These are phyloP conservation scores for Phialocephala sp. DNA, from an alignment of 2,329 filamentous ascomycete genomes.

Conservation along the genomic window DNA sequence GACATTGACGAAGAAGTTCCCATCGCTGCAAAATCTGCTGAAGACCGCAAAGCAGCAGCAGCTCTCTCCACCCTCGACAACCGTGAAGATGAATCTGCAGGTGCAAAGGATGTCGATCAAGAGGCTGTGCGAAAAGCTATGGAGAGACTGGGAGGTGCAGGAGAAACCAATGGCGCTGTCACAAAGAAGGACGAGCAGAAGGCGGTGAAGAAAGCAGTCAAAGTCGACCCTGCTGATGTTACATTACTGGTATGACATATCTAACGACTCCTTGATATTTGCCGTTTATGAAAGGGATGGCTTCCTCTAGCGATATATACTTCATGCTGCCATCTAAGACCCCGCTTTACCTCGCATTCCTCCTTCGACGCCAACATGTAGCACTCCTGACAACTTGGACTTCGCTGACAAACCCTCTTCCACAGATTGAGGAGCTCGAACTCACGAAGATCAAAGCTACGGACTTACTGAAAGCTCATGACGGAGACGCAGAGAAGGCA, in stretches of 20 bases:
- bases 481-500: constrained; percentile 72
- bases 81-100: constrained; percentile 52
- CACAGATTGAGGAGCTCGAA: constrained; percentile 72
- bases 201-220: constrained; percentile 64
- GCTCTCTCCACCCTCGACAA: constrained; percentile 74
- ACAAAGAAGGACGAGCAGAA: constrained; percentile 55
- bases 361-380: not conserved
- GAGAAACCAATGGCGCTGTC: constrained; percentile 37
- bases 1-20: constrained; percentile 63
- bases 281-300: not conserved
- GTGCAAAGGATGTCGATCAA: constrained; percentile 60
- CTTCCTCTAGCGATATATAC: not conserved
- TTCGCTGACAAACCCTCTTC: constrained; percentile 24
- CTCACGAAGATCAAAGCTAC: constrained; percentile 74
- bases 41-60: constrained; percentile 78
- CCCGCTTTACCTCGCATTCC: constrained; percentile 2
- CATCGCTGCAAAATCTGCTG: constrained; percentile 65
- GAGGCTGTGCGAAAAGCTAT: constrained; percentile 77
- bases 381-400: not conserved
- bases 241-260: constrained; percentile 63
- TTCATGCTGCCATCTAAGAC: not conserved
- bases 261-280: not conserved
- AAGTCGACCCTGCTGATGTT: constrained; percentile 77
- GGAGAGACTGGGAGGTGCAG: constrained; percentile 60
- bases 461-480: constrained; percentile 73